Percentiles rank a stretch among this genome's conserved stretches.
These are phyloP conservation scores for Nakazawaea populi DNA, from an alignment of 805 yeast genomes.

Conservation along the genomic window DNA sequence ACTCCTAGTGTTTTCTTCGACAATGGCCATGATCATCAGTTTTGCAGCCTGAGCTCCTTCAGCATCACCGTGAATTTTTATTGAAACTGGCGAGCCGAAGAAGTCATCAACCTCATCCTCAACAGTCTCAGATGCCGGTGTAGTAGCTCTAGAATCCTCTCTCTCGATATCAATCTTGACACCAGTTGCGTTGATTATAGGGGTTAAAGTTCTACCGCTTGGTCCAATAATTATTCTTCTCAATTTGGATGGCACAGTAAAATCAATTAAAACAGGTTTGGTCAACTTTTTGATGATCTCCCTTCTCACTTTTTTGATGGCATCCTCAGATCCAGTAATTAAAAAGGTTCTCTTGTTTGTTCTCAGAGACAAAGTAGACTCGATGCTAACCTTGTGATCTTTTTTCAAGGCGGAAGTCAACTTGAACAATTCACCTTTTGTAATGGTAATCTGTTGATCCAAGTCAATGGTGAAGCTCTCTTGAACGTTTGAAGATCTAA, in stretches of 20 bases:
- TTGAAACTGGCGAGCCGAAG: conserved; percentile 52
- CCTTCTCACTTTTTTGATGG: conserved; percentile 65
- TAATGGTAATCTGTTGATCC: conserved; percentile 58
- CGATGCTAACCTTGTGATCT: conserved; percentile 60
- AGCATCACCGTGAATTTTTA: conserved; percentile 74
- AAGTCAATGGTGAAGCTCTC: conserved; percentile 74
- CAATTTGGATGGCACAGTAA: conserved; percentile 70
- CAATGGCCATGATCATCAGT: conserved; percentile 61
- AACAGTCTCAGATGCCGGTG: conserved; percentile 25
- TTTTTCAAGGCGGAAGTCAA: conserved; percentile 59
- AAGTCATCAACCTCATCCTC: conserved; percentile 51
- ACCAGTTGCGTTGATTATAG: conserved; percentile 63
- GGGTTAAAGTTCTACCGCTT: conserved; percentile 76
- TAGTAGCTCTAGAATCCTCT: conserved; percentile 19
- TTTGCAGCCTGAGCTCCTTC: conserved; percentile 79
- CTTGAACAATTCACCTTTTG: conserved; percentile 63
- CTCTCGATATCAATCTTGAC: conserved; percentile 66
- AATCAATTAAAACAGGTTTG: conserved; percentile 56
- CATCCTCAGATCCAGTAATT: conserved; percentile 66
- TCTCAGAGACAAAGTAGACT: conserved; percentile 73
- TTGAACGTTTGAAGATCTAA: conserved; percentile 58
- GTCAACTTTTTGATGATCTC: conserved; percentile 72
- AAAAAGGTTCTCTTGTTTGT: conserved; percentile 78
- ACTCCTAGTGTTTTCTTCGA: conserved; percentile 64
- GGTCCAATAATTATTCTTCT: conserved; percentile 82